Evolutionary conservation across 2,329 filamentous ascomycete genomes (phyloP), one percentile per base, ranked within the genome.

Genomic region (Colletotrichum australisinense): DNA sequence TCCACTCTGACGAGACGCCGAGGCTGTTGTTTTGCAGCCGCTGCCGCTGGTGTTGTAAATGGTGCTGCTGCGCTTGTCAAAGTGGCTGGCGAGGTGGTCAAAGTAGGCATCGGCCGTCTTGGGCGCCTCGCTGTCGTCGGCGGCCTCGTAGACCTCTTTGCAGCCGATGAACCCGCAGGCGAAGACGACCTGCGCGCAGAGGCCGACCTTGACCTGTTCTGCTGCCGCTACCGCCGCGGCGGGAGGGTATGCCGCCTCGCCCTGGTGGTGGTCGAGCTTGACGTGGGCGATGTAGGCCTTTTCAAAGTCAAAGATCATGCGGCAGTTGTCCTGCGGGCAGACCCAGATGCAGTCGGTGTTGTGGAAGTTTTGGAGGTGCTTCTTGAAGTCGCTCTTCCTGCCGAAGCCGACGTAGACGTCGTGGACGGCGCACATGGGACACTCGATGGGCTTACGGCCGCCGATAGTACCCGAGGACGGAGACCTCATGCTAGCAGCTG

Each of bases 351-450:
- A 80, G 74, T 86, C 83, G 60, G 82, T 80, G 49, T 83, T 83
- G 75, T 86, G 85, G 74, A 86, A 86, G 77, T 85, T 85, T 79
- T 86, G 83, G n/a, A 86, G 78, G 75, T 86, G 84, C 79, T 86
- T 86, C 80, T 86, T 86, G 76, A 86, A 86, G 75, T 86, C 84
- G 76, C 83, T 85, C 78, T 86, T 86, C 71, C 84, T 82, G 46
- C 84, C 84, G 63, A 86, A 86, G 46, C 84, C 84, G 28, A 86
- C 84, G 19, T 81, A 81, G 74, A 85, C 86, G 78, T 83, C 83
- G 77, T 86, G 84, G 55, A 86, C 77, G 73, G 83, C 85, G 77
- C 84, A 86, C 79, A 86, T 84, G 32, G 84, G 84, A 75, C 84
- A 86, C 77, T 86, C 76, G 52, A 78, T 78, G 35, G 75, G 71